Conservation (phyloP, 73 alveolate genomes). For the Paramecium pentaurelia region DNA sequence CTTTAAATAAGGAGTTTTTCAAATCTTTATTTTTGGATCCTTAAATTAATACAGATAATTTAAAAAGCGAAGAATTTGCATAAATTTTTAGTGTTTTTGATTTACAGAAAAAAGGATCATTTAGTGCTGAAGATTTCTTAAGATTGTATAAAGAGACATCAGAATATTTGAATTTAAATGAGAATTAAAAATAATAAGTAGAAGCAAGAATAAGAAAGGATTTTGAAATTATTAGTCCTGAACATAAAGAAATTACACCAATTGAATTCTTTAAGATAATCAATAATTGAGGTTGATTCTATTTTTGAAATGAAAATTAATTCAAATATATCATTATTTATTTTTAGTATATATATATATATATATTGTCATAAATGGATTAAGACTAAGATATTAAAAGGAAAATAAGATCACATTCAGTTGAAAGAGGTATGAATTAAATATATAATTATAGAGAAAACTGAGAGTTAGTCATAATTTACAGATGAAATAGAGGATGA, state of each 20-base stretch:
- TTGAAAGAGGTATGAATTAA: not conserved
- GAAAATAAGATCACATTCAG: not conserved
- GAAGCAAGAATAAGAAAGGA: conserved; percentile 41
- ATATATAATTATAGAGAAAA: not conserved
- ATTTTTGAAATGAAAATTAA: not conserved
- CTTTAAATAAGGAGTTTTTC: not conserved
- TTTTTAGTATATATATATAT: not conserved
- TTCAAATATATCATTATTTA: not conserved
- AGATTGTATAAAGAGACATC: not conserved
- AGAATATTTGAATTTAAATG: not conserved
- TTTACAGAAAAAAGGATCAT: conserved; percentile 21
- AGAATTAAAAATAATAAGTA: not conserved
- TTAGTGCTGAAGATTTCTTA: conserved; percentile 25
- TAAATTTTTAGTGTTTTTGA: conserved; percentile 30
- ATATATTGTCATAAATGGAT: not conserved
- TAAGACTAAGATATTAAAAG: not conserved
- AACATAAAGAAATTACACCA: conserved; percentile 38
- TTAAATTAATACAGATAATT: not conserved
- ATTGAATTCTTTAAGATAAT: conserved; percentile 36
- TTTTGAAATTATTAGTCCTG: conserved; percentile 30
- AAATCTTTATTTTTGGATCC: not conserved
- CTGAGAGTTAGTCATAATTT: not conserved
- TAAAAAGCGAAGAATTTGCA: conserved; percentile 29
- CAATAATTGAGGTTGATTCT: not conserved
- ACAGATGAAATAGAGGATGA: conserved; percentile 28